These are phyloP conservation scores for Panicum miliaceum DNA, from an alignment of 176 grass and related monocot species.

Conservation along the genomic window DNA sequence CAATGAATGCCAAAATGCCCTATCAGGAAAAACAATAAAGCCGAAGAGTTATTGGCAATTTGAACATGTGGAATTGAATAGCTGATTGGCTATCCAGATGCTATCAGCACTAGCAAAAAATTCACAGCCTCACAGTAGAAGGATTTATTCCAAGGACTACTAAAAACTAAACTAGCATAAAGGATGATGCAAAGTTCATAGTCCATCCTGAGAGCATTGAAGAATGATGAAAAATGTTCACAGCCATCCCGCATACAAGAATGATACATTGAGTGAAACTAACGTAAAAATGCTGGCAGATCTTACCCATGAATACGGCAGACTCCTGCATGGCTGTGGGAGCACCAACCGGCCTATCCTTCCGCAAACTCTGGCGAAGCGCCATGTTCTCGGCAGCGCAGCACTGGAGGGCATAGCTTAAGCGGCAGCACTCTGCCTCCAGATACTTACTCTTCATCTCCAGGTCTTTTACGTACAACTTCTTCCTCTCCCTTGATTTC, in stretches of 20 bases:
- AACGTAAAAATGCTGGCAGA: not conserved
- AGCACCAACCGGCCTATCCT: constrained; percentile 66
- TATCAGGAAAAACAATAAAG: not conserved
- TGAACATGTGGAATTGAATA: constrained; percentile 3
- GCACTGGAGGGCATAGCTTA: constrained; percentile 79
- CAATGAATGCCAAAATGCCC: not conserved
- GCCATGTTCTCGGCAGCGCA: constrained; percentile 73
- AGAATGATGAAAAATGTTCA: constrained; percentile 16
- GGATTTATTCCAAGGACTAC: not conserved
- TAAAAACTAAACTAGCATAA: constrained; percentile 13
- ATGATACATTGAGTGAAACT: not conserved
- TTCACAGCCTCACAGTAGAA: not conserved
- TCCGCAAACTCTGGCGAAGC: constrained; percentile 66
- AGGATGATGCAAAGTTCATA: not conserved
- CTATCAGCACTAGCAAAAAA: not conserved
- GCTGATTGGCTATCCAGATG: not conserved
- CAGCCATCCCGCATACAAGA: not conserved
- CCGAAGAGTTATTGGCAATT: not conserved
- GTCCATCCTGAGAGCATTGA: not conserved
- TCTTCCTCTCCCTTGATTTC: constrained; percentile 94
- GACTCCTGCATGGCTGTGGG: constrained; percentile 80
- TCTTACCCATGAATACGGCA: constrained; percentile 93
- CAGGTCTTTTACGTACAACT: constrained; percentile 79
- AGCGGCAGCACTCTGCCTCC: constrained; percentile 75
- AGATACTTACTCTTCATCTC: constrained; percentile 84